Evolutionary conservation across 306 rosid species (phyloP).

Genomic region (Geum urbanum): DNA sequence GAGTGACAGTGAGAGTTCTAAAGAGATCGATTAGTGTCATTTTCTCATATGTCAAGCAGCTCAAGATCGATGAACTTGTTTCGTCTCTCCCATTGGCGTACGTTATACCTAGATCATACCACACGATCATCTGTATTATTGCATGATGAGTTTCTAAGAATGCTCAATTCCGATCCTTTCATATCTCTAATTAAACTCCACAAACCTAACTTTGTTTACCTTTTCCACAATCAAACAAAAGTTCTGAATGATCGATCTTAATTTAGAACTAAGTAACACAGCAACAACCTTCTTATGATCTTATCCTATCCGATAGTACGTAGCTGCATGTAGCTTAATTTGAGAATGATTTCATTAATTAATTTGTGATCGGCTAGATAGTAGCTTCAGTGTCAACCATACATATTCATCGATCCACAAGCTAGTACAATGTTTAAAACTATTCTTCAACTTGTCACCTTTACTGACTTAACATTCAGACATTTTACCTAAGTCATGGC

Average conservation of each 20-base stretch:
- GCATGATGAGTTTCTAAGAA: background rate
- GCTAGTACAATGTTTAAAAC: background rate
- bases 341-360: background rate
- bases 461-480: background rate
- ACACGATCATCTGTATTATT: background rate
- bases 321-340: too few species aligned
- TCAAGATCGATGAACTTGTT: background rate
- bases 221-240: background rate
- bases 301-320: background rate
- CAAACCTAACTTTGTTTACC: background rate
- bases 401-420: background rate
- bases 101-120: background rate
- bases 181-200: background rate
- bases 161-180: background rate
- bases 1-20: background rate
- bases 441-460: background rate
- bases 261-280: background rate
- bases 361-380: background rate
- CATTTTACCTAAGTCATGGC: too few species aligned
- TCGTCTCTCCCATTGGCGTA: background rate
- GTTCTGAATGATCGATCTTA: background rate
- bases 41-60: background rate
- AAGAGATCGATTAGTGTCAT: background rate
- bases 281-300: background rate
- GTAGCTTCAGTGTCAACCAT: background rate